Evolutionary conservation across 495 filamentous ascomycete genomes (phyloP), one percentile per base, ranked within the genome.

Genomic region (Aspergillus egyptiacus): DNA sequence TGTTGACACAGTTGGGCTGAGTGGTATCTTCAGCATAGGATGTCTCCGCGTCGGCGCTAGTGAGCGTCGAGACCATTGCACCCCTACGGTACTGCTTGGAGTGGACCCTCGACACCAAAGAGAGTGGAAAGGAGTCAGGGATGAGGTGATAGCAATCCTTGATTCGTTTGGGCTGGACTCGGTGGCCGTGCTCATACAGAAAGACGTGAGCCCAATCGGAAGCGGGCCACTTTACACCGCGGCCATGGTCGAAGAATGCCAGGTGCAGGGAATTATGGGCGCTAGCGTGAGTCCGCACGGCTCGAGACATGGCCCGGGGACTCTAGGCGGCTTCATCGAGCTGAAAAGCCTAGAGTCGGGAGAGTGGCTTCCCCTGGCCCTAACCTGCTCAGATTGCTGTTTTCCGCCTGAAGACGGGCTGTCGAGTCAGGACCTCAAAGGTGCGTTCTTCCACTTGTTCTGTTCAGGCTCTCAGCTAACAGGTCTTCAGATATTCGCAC

Each of bases 291-390:
- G 10, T 2, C 48, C 18, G 3, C 6, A 6, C 0, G 15, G 7
- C 5, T 17, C 27, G 9, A 24, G 27, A 13, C 9, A 11, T 3
- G 13, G 4, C 2, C 27, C 22, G 0, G 48, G 39, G 10, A 51
- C 48, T 1, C 15, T 51, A 3, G 39, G 48, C 14, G 48, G 20
- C 2, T 51, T 23, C n/a, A 9, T 51, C 5, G 48, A 51, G 17
- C 0, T 51, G 0, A 24, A 31, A 5, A 20, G 31, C 31, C 39
- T 31, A 5, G 18, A 2, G 11, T 2, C 2, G 1, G 23, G 23
- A 3, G 5, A 45, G 6, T 51, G 40, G 39, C 3, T 51, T 0
- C 48, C 48, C 1, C 31, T 51, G 14, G 48, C 32, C 0, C 8
- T 51, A 0, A 51, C 48, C 0, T 51, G 48, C 20, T 17, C 31